phyloP scores from a whole-genome alignment of 306 rosid species.

The Quillaja saponaria region DNA sequence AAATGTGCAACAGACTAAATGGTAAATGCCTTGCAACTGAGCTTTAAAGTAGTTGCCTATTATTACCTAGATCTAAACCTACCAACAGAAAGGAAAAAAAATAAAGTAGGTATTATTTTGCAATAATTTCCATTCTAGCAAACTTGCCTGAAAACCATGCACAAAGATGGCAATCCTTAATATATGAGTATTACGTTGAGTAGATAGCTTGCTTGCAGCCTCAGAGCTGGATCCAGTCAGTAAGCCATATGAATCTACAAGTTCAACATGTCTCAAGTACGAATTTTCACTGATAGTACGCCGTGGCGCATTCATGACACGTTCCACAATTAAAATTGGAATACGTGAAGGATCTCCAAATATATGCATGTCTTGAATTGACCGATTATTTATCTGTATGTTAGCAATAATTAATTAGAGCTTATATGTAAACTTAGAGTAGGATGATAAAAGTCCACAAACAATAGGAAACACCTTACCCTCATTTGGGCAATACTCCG shows the following conservation, averaged over 20 bases:
- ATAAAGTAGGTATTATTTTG: slow-evolving; percentile 6
- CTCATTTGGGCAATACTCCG: slow-evolving; percentile 86
- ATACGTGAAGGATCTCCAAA: slow-evolving; percentile 73
- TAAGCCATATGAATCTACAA: slow-evolving; percentile 40
- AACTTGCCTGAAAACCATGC: slow-evolving; percentile 98
- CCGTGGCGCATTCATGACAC: slow-evolving; percentile 75
- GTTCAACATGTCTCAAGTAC: slow-evolving; percentile 49
- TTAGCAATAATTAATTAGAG: slow-evolving; percentile 18
- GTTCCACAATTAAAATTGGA: slow-evolving; percentile 85
- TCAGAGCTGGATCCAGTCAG: slow-evolving; percentile 38
- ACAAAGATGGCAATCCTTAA: slow-evolving; percentile 89
- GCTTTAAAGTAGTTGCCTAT: slow-evolving; percentile 5
- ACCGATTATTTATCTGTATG: slow-evolving; percentile 73
- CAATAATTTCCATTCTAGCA: slow-evolving; percentile 27
- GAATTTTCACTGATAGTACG: slow-evolving; percentile 68
- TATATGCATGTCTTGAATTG: slow-evolving; percentile 91
- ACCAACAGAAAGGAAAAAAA: neutral
- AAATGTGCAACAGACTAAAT: slow-evolving; percentile 8
- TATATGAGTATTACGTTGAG: slow-evolving; percentile 48
- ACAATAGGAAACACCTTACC: slow-evolving; percentile 45
- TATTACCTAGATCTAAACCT: slow-evolving; percentile 17
- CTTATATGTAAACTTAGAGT: slow-evolving; percentile 7
- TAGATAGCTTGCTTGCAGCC: slow-evolving; percentile 37
- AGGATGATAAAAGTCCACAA: slow-evolving; percentile 17
- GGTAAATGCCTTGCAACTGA: slow-evolving; percentile 3